Evolutionary conservation across 108 stramenopile genomes (phyloP).

Genomic region (Nitzschia sp.): DNA sequence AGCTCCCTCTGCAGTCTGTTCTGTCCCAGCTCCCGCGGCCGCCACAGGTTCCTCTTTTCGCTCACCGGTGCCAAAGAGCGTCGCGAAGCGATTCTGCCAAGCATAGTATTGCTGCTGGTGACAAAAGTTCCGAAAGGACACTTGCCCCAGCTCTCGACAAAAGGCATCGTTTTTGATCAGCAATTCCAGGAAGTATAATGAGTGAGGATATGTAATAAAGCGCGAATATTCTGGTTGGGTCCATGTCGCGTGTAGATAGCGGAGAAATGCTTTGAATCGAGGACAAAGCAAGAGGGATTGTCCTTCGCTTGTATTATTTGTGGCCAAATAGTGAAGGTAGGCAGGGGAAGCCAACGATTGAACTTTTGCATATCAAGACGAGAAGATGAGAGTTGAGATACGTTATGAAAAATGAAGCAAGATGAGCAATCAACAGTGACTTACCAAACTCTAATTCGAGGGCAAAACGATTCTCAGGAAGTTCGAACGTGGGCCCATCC

Average conservation of each 20-base stretch:
- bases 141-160: constrained; percentile 68
- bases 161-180: constrained; percentile 65
- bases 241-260: constrained; percentile 76
- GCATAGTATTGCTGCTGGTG: constrained; percentile 86
- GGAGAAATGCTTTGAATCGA: constrained; percentile 69
- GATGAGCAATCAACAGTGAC: background rate
- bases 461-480: constrained; percentile 63
- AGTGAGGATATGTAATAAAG: constrained; percentile 79
- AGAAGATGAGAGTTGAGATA: constrained; percentile 41
- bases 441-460: constrained; percentile 61
- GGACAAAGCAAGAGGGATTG: constrained; percentile 56
- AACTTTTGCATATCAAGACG: constrained; percentile 21
- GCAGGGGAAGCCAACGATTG: constrained; percentile 88
- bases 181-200: constrained; percentile 82
- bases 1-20: background rate
- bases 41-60: constrained; percentile 2
- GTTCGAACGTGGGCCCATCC: constrained; percentile 8
- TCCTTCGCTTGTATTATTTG: constrained; percentile 40
- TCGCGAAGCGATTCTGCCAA: constrained; percentile 78
- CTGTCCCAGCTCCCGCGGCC: background rate
- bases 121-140: constrained; percentile 81
- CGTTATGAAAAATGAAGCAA: background rate
- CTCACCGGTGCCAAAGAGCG: constrained; percentile 66
- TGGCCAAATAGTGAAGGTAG: constrained; percentile 84
- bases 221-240: constrained; percentile 75